Evolutionary conservation across 2,329 filamentous ascomycete genomes (phyloP).

Genomic region (Penicillium sp.): DNA sequence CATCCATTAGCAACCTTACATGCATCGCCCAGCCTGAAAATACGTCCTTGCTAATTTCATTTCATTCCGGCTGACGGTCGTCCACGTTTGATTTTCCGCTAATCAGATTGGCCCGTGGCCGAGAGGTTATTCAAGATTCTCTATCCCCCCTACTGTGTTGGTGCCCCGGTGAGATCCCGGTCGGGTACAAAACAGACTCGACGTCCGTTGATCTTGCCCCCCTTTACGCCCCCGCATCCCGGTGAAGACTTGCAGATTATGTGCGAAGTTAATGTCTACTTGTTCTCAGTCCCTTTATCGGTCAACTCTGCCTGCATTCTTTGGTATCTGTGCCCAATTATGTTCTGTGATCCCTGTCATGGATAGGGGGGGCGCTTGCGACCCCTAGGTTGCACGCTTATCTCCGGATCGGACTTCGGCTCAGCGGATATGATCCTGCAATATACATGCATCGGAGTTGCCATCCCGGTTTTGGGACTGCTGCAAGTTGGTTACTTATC

Average conservation of each 20-base stretch:
- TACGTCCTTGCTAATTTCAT: background rate
- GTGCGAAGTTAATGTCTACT: slow-evolving; percentile 4
- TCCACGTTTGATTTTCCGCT: slow-evolving; percentile 11
- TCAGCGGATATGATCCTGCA: background rate
- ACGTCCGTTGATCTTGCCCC: slow-evolving; percentile 1
- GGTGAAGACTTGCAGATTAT: slow-evolving; percentile 17
- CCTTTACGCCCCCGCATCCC: slow-evolving; percentile 17
- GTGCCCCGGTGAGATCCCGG: slow-evolving; percentile 16
- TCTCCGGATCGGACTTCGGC: background rate
- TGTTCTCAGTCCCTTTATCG: background rate
- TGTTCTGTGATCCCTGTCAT: background rate
- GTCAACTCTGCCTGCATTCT: background rate
- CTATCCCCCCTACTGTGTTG: slow-evolving; percentile 4
- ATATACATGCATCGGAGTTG: background rate
- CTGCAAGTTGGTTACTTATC: background rate
- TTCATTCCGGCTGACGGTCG: background rate
- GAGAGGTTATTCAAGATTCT: background rate
- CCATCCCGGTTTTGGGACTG: background rate
- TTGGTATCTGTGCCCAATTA: slow-evolving; percentile 4
- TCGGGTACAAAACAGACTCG: slow-evolving; percentile 1
- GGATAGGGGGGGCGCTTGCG: background rate
- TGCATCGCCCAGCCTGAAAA: background rate
- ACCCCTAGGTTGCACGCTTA: background rate
- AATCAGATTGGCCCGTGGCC: slow-evolving; percentile 11
- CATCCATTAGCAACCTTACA: slow-evolving; percentile 6